A percentile compares a stretch with the other conserved stretches of the same genome.
These are phyloP conservation scores for Kentomonas sorsogonicus DNA, from an alignment of 208 protist genomes.

Conservation along the genomic window DNA sequence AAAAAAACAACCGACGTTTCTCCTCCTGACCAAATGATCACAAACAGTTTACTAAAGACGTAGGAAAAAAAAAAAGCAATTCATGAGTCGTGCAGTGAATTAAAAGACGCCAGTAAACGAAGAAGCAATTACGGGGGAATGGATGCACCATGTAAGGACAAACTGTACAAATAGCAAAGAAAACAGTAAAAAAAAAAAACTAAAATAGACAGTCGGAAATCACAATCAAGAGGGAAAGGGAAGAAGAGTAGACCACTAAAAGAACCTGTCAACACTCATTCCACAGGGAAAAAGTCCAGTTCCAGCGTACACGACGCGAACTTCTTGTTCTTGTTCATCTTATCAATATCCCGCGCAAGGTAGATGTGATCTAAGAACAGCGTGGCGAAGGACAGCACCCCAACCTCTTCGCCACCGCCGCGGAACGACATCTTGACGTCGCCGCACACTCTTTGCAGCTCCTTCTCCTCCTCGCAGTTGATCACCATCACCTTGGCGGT, in stretches of 20 bases:
- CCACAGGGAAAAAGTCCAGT: not conserved
- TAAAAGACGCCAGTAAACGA: not conserved
- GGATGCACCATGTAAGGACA: not conserved
- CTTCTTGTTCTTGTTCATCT: constrained; percentile 31
- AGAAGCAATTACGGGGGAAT: not conserved
- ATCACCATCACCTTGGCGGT: constrained; percentile 10
- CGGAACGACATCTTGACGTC: constrained; percentile 33
- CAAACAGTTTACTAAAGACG: too few relatives aligned
- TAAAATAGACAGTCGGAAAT: constrained; percentile 4
- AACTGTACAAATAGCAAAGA: not conserved
- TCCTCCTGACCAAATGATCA: too few relatives aligned
- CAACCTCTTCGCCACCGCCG: constrained; percentile 18
- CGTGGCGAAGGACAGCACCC: constrained; percentile 38
- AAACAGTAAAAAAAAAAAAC: not conserved
- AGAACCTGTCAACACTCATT: not conserved
- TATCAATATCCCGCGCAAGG: constrained; percentile 24
- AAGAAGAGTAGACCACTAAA: not conserved
- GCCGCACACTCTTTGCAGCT: constrained; percentile 11
- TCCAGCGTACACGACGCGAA: constrained; percentile 19
- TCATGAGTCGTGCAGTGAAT: not conserved
- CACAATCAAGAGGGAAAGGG: too few relatives aligned
- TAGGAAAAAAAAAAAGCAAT: constrained; percentile 7
- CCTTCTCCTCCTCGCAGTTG: constrained; percentile 12
- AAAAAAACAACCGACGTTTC: not conserved
- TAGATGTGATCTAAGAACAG: constrained; percentile 45